Evolutionary conservation across 2,329 filamentous ascomycete genomes (phyloP), one percentile per base, ranked within the genome.

Genomic region (Aspergillus quadricinctus): DNA sequence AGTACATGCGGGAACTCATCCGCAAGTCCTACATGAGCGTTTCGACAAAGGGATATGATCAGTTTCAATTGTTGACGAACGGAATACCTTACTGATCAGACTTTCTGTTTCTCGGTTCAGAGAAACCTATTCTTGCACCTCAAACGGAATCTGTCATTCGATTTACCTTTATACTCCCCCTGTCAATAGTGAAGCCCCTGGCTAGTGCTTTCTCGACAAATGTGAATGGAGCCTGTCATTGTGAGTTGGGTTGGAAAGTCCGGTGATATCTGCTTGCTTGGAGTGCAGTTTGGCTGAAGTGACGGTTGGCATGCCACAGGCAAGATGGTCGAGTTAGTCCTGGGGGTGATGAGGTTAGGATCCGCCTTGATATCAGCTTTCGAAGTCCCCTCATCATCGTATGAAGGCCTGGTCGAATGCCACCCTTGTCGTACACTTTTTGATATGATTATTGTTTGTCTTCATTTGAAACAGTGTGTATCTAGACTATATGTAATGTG

Each of bases 61-160:
- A 96, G 74, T 99, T 97, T 81, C 94, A 99, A 80, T 79, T 97
- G 68, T 78, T 97, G 76, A 97, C 94, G 31, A 97, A 99, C 71
- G 94, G 93, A 6, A 99, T 99, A 73, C 94, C 94, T 35, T 97
- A 95, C 71, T 96, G 82, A 63, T 10, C 9, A 19, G 49, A 14
- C 29, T 14, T 23, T 48, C 46, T 17, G 19, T 21, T 43, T n/a
- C 29, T 40, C 23, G 19, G 40, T 51, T 4, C 21, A 7, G 7
- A 7, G 40, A 7, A 35, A 27, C 25, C 14, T 35, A 6, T 35
- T 14, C 11, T 35, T 11, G 11, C 11, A 35, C 4, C 28, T 29
- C 14, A 14, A 35, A 35, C 11, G 31, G 14, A 17, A 35, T 35
- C 4, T 35, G 4, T 35, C 31, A 35, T 17, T 35, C 14, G 14